A percentile compares a stretch with the other conserved stretches of the same genome.
phyloP scores from a whole-genome alignment of 2,329 filamentous ascomycete genomes.

The Claviceps pusilla region DNA sequence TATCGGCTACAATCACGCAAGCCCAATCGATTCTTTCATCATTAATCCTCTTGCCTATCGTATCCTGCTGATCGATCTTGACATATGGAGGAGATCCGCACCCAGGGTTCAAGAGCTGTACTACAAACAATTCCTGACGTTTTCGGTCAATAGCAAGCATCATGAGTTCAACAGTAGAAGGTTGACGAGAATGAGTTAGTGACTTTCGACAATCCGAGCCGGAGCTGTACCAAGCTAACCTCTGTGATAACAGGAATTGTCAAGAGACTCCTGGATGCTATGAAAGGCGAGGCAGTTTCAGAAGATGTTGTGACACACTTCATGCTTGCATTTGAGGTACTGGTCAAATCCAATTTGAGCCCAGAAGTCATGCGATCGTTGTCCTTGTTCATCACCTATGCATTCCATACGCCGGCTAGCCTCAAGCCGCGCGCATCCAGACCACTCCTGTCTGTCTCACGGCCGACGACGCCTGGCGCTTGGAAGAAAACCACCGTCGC shows the following conservation, averaged over 20 bases:
- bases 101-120: slow-evolving; percentile 70
- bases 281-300: slow-evolving; percentile 71
- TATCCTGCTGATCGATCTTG: slow-evolving; percentile 78
- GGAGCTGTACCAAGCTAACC: slow-evolving; percentile 7
- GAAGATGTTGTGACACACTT: slow-evolving; percentile 61
- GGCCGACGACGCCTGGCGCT: slow-evolving; percentile 26
- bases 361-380: slow-evolving; percentile 75
- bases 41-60: slow-evolving; percentile 92
- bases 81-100: slow-evolving; percentile 77
- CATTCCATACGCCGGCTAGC: slow-evolving; percentile 48
- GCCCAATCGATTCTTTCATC: slow-evolving; percentile 77
- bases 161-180: slow-evolving; percentile 84
- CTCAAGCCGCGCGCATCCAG: slow-evolving; percentile 38
- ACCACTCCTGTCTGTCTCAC: slow-evolving; percentile 22
- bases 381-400: slow-evolving; percentile 85
- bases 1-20: slow-evolving; percentile 70
- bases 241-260: slow-evolving; percentile 52
- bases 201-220: slow-evolving; percentile 2
- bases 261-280: slow-evolving; percentile 73
- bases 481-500: slow-evolving; percentile 21
- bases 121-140: slow-evolving; percentile 80
- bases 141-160: slow-evolving; percentile 80
- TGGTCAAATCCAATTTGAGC: slow-evolving; percentile 68
- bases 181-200: slow-evolving; percentile 75
- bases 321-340: slow-evolving; percentile 59